Evolutionary conservation across 495 filamentous ascomycete genomes (phyloP).

Genomic region (Trichoderma erinaceum): DNA sequence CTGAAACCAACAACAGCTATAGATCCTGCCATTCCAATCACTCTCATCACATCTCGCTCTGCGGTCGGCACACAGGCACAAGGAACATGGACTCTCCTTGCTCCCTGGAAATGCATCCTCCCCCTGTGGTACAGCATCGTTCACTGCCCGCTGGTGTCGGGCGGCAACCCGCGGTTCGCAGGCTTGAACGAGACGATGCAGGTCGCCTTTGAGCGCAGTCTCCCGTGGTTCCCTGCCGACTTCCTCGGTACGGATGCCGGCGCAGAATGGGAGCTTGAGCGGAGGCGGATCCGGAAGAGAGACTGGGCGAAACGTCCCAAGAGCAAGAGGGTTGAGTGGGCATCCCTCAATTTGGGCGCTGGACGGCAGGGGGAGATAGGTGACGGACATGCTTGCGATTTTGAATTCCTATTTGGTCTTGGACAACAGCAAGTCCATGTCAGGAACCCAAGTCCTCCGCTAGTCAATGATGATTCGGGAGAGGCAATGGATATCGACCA

Average conservation of each 20-base stretch:
- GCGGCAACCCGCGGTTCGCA: constrained; percentile 73
- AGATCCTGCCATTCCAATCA: constrained; percentile 80
- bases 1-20: constrained; percentile 49
- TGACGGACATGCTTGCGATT: constrained; percentile 81
- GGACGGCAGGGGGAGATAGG: constrained; percentile 80
- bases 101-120: constrained; percentile 86
- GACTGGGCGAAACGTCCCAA: constrained; percentile 78
- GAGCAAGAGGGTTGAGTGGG: constrained; percentile 72
- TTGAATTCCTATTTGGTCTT: constrained; percentile 54
- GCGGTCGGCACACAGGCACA: constrained; percentile 42
- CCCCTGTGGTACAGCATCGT: constrained; percentile 84
- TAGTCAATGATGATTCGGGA: neutral
- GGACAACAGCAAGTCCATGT: constrained; percentile 15
- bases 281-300: constrained; percentile 53
- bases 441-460: constrained; percentile 16
- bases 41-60: constrained; percentile 57
- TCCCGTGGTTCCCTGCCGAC: constrained; percentile 84
- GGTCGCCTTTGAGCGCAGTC: constrained; percentile 71
- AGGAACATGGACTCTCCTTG: constrained; percentile 75
- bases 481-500: constrained; percentile 25
- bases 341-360: constrained; percentile 65
- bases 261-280: constrained; percentile 63
- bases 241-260: constrained; percentile 79
- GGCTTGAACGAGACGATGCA: constrained; percentile 76
- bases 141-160: constrained; percentile 76